Evolutionary conservation across 495 filamentous ascomycete species (phyloP), one percentile per base, ranked within the genome.

Genomic region (Bacidia rubella): DNA sequence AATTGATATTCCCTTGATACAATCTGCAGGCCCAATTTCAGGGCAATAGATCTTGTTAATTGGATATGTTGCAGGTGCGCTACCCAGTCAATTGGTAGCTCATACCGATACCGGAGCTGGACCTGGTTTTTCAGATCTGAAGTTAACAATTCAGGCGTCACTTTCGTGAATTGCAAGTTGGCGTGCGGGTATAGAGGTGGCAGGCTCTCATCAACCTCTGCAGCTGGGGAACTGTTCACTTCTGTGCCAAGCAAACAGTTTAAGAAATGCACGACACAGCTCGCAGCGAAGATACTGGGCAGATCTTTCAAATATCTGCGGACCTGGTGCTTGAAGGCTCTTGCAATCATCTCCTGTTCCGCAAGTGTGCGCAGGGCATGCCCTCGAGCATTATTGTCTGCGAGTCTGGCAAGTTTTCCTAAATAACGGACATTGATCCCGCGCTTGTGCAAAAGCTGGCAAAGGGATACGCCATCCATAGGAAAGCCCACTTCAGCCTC

Each of bases 381-480:
- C 15, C 96, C 72, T 48, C 87, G 85, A 41, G 77, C 69, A 39
- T 81, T 85, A 56, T 78, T 70, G 53, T 78, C 75, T 54, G 83
- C 79, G 43, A 86, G 72, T 44, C 75, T 71, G 20, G 85, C 85
- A 58, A 97, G 63, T 63, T 79, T 84, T 47, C 93, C 93, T 24
- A 99, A 77, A 67, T 99, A 99, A 61, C 93, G 82, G 56, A 95
- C 77, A 72, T 97, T 99, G 70, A 99, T 86, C 66, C 93, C 93
- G 29, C 93, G 87, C 70, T 94, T 94, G 70, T 99, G 93, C 71
- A 99, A 77, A 40, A 95, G 77, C 57, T 81, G 78, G 55, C 81
- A 87, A 52, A 99, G 74, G 22, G 90, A 95, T 59, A 85, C 79
- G 39, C 93, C 93, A 62, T 99, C 93, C 88, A 97, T 95, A 35